Evolutionary conservation across 768 basidiomycete species (phyloP).

Genomic region (Rhodotorula paludigena): DNA sequence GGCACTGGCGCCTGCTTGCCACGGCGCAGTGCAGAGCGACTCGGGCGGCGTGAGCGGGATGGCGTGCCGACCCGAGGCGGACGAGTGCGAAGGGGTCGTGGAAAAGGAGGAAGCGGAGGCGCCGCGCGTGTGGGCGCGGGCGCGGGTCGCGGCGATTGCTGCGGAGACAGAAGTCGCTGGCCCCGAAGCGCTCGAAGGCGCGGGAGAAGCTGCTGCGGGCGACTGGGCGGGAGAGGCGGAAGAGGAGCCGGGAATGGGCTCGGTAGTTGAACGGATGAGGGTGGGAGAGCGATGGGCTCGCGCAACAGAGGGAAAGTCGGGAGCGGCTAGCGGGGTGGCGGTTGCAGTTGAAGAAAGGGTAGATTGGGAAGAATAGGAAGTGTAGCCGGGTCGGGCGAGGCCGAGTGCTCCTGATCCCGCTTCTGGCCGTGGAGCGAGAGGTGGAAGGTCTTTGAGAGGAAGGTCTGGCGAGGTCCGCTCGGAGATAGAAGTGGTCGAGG

Average conservation of each 20-base stretch:
- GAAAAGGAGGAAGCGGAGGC: neutral
- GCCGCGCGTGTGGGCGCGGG: neutral
- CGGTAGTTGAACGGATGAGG: neutral
- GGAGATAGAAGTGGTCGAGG: neutral
- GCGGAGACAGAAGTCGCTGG: neutral
- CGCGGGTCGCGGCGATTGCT: neutral
- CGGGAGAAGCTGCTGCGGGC: neutral
- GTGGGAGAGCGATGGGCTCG: neutral
- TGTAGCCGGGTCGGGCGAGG: too few relatives aligned
- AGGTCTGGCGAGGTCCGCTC: neutral
- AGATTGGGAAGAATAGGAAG: too few relatives aligned
- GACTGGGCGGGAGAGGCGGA: neutral
- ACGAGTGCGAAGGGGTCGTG: neutral
- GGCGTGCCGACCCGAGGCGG: neutral
- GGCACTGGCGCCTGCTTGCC: slow-evolving; percentile 10
- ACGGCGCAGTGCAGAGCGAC: neutral
- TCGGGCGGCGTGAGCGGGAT: slow-evolving; percentile 33
- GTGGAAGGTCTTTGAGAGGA: neutral
- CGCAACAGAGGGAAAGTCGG: neutral
- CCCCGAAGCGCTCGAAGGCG: neutral
- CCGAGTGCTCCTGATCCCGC: too few relatives aligned
- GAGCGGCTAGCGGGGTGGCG: neutral
- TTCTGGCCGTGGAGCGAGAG: too few relatives aligned
- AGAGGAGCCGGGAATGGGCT: neutral
- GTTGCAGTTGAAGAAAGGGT: neutral